Evolutionary conservation across 2,329 filamentous ascomycete species (phyloP), one percentile per base, ranked within the genome.

Genomic region (Cladosporium sp.): DNA sequence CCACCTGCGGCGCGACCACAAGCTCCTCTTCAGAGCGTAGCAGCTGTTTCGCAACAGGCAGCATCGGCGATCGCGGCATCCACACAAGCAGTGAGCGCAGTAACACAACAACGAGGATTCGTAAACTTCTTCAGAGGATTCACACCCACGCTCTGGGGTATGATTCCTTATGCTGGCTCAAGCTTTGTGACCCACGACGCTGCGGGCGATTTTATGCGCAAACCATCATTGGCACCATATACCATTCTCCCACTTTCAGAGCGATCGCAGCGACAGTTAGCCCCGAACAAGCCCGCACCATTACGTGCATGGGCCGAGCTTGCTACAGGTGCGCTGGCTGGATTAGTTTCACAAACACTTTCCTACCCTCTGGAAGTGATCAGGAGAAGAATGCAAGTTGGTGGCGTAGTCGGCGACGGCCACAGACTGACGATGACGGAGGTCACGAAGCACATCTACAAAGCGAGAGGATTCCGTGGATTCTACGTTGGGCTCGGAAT

Each of bases 81-180:
- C 13, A 76, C 76, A 14, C 70, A 77, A 1, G 76, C 79, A 0
- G 80, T 87, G 0, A 82, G 84, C 25, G 79, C 81, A 11, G 80
- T 85, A 0, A 82, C 85, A 0, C 89, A 91, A 0, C 83, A 82
- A 28, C 85, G 84, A 13, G 94, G 94, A 4, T 76, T 98, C 0
- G 79, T 87, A 64, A 99, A 99, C 78, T 99, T 99, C 77, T 99
- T 97, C 79, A 88, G 95, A 58, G 95, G 95, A 58, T 99, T 99
- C 77, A 87, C 88, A 0, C 91, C 94, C 0, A 98, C 95, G 0
- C 79, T 99, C 5, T 83, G 96, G 67, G 95, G 95, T 71, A 99
- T 99, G 94, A 82, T 99, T 0, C 95, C 95, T 0, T 99, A 99
- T 75, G 95, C 95, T 1, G 95, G 95, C 72, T 89, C 96, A 74